Evolutionary conservation across 495 filamentous ascomycete species (phyloP).

Genomic region (Talaromyces nanjingensis): DNA sequence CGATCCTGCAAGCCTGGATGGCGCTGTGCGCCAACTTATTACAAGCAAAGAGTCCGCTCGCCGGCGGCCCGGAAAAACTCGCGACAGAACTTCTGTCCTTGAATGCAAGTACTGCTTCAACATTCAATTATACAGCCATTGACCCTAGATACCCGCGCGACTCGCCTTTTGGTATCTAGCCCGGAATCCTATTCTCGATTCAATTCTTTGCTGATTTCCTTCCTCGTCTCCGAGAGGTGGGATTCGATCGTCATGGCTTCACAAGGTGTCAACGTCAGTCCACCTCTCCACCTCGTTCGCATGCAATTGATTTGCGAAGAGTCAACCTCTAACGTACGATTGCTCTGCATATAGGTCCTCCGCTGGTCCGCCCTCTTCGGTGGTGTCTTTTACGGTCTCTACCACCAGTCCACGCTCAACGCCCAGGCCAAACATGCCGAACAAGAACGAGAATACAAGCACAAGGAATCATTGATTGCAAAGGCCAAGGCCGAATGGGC

Average conservation of each 20-base stretch:
- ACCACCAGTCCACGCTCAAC: constrained; percentile 74
- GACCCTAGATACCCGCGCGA: constrained; percentile 27
- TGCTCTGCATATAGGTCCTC: constrained; percentile 61
- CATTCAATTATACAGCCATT: constrained; percentile 27
- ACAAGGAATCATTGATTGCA: constrained; percentile 79
- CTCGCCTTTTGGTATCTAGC: constrained; percentile 27
- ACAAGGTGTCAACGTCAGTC: constrained; percentile 47
- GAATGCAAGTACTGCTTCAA: constrained; percentile 3
- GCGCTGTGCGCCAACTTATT: too few relatives aligned
- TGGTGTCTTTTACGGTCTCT: constrained; percentile 88
- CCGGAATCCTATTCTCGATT: constrained; percentile 2
- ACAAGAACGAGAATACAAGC: constrained; percentile 71
- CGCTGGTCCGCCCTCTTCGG: constrained; percentile 84
- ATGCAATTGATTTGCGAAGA: not conserved
- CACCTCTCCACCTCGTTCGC: constrained; percentile 9
- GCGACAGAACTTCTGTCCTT: constrained; percentile 39
- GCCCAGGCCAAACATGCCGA: constrained; percentile 56
- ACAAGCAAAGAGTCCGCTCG: not conserved
- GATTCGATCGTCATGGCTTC: constrained; percentile 32
- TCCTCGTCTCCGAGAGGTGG: constrained; percentile 19
- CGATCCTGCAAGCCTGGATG: too few relatives aligned
- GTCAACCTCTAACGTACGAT: constrained; percentile 2
- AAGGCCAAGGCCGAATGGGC: constrained; percentile 86
- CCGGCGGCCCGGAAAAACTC: constrained; percentile 48
- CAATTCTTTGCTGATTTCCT: constrained; percentile 15